A percentile compares a stretch with the other conserved stretches of the same genome.
These are phyloP conservation scores for Hyphopichia wangnamkhiaoensis DNA, from an alignment of 1,139 yeast species.

Conservation along the genomic window DNA sequence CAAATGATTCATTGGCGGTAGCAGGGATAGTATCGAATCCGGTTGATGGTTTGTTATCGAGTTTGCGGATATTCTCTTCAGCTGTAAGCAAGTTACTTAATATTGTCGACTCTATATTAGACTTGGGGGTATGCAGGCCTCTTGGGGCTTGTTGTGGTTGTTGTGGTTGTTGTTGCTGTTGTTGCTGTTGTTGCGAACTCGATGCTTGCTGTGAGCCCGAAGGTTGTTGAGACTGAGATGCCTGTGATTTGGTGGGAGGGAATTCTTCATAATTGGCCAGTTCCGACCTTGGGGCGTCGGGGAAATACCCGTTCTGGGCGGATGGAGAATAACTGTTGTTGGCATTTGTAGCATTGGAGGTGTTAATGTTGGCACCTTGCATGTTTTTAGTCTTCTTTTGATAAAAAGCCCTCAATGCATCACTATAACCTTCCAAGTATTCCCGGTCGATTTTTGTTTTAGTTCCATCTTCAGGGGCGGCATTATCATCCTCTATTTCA, in stretches of 20 bases:
- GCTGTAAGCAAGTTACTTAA: neutral
- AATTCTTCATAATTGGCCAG: neutral
- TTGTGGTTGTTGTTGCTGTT: neutral
- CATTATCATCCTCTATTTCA: constrained; percentile 47
- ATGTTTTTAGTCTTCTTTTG: constrained; percentile 17
- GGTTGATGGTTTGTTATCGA: constrained; percentile 2
- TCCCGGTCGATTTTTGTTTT: constrained; percentile 46
- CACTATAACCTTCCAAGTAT: constrained; percentile 71
- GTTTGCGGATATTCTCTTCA: constrained; percentile 4
- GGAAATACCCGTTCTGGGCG: constrained; percentile 4
- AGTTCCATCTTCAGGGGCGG: constrained; percentile 38
- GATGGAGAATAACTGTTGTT: neutral
- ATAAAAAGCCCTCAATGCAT: constrained; percentile 55
- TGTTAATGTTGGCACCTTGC: constrained; percentile 2
- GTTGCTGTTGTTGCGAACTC: constrained; percentile 11
- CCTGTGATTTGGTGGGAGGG: neutral
- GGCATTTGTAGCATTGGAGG: neutral
- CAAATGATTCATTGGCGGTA: constrained; percentile 5
- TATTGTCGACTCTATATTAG: neutral
- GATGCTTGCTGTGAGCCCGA: too few species aligned
- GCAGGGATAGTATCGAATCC: neutral
- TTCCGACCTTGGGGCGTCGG: constrained; percentile 3
- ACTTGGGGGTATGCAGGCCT: too few species aligned
- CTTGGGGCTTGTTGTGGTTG: neutral
- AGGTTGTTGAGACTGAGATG: neutral